These are phyloP conservation scores for Nicotiana noctiflora DNA, from an alignment of 257 asterid species.

Conservation along the genomic window DNA sequence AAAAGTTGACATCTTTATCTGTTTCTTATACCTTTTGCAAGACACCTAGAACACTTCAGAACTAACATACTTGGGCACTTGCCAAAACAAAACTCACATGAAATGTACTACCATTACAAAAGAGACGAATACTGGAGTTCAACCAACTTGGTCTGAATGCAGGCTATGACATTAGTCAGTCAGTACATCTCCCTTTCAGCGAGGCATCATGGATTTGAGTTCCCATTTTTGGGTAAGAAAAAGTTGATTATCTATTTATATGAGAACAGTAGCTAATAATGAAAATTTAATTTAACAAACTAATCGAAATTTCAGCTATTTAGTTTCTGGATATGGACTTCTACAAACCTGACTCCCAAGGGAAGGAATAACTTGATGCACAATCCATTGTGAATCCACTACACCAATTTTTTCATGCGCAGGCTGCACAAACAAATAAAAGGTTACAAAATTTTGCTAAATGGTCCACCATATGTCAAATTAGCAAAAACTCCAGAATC, in stretches of 20 bases:
- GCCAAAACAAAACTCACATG: background rate
- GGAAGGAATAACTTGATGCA: constrained; percentile 34
- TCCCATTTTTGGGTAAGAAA: background rate
- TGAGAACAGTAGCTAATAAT: background rate
- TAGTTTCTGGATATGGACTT: background rate
- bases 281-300: background rate
- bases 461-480: background rate
- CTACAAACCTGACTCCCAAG: constrained; percentile 28
- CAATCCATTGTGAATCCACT: constrained; percentile 34
- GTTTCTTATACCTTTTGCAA: background rate
- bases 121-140: background rate
- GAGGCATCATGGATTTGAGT: background rate
- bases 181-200: background rate
- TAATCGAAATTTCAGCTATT: background rate
- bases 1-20: background rate
- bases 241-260: background rate
- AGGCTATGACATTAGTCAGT: background rate
- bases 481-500: background rate
- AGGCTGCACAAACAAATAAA: constrained; percentile 16
- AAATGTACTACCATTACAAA: background rate
- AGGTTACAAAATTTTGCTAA: background rate
- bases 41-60: background rate
- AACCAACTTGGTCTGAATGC: background rate
- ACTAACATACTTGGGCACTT: background rate
- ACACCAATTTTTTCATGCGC: constrained; percentile 32